phyloP scores from a whole-genome alignment of 495 filamentous ascomycete species.

The Hypoxylon fragiforme region DNA sequence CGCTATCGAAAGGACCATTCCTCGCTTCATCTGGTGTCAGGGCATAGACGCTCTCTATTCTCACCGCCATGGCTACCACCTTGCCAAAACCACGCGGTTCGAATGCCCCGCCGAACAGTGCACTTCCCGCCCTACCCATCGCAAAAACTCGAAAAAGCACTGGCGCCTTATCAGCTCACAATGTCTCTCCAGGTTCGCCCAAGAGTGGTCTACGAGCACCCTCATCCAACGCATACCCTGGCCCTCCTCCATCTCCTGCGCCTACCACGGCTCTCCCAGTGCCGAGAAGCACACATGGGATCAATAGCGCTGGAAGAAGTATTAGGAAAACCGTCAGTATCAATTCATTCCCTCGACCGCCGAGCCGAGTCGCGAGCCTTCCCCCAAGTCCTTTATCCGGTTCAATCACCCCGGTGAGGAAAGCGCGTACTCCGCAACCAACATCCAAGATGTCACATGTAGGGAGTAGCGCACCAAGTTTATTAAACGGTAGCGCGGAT shows the following conservation, averaged over 20 bases:
- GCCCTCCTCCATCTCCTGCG: slow-evolving; percentile 49
- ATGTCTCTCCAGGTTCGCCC: slow-evolving; percentile 52
- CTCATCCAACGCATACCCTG: slow-evolving; percentile 51
- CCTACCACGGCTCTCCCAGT: slow-evolving; percentile 54
- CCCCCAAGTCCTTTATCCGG: slow-evolving; percentile 63
- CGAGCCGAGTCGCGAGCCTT: slow-evolving; percentile 60
- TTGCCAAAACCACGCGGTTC: slow-evolving; percentile 67
- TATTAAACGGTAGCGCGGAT: slow-evolving; percentile 79
- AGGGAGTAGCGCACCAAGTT: slow-evolving; percentile 64
- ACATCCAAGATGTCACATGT: slow-evolving; percentile 45
- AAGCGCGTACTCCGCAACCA: slow-evolving; percentile 41
- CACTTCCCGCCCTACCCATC: slow-evolving; percentile 70
- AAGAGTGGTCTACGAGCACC: slow-evolving; percentile 64
- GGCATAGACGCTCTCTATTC: slow-evolving; percentile 15
- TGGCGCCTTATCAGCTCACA: slow-evolving; percentile 49
- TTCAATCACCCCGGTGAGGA: slow-evolving; percentile 45
- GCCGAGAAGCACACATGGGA: slow-evolving; percentile 51
- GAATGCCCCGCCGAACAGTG: slow-evolving; percentile 63
- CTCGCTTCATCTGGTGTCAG: slow-evolving; percentile 7
- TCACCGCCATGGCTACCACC: slow-evolving; percentile 58
- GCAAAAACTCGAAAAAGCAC: slow-evolving; percentile 71
- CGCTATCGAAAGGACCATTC: slow-evolving; percentile 4
- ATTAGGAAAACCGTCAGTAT: slow-evolving; percentile 86
- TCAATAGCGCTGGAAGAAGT: slow-evolving; percentile 61
- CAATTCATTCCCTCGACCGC: slow-evolving; percentile 89